A percentile compares a stretch with the other conserved stretches of the same genome.
Evolutionary conservation across 2,329 filamentous ascomycete genomes (phyloP).

Genomic region (Fusarium setosum): DNA sequence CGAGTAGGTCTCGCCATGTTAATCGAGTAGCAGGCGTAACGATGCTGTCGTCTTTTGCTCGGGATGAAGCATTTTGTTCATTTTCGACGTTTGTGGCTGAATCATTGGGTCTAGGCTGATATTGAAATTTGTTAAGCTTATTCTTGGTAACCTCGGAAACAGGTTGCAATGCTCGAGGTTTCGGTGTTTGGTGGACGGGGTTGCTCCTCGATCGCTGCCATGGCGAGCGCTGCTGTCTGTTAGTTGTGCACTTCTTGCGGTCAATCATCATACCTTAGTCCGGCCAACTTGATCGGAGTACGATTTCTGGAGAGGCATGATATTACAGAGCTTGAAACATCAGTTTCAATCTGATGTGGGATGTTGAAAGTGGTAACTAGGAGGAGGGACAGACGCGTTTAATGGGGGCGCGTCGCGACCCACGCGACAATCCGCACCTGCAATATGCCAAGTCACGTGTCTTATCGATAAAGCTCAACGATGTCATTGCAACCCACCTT

Average conservation of each 20-base stretch:
- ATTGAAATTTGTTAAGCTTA: slow-evolving; percentile 69
- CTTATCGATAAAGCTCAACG: slow-evolving; percentile 45
- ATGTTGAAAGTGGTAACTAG: slow-evolving; percentile 9
- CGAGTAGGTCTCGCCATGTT: slow-evolving; percentile 69
- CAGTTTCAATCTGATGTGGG: slow-evolving; percentile 20
- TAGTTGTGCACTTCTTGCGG: slow-evolving; percentile 11
- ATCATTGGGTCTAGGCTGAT: slow-evolving; percentile 43
- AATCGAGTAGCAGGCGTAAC: slow-evolving; percentile 64
- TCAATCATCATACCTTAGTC: slow-evolving; percentile 45
- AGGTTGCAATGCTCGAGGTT: slow-evolving; percentile 55
- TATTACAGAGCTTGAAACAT: slow-evolving; percentile 33
- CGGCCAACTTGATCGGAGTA: slow-evolving; percentile 51
- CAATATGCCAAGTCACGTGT: slow-evolving; percentile 40
- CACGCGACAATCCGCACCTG: slow-evolving; percentile 23
- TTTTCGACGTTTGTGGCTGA: slow-evolving; percentile 23
- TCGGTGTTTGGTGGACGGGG: slow-evolving; percentile 53
- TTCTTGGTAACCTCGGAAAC: slow-evolving; percentile 70
- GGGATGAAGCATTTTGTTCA: slow-evolving; percentile 7
- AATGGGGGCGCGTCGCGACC: slow-evolving; percentile 42
- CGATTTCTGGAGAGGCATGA: slow-evolving; percentile 56
- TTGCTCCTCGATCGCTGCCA: slow-evolving; percentile 68
- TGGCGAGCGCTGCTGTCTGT: slow-evolving; percentile 52
- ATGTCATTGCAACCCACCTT: slow-evolving; percentile 37
- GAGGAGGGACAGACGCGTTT: slow-evolving; percentile 42
- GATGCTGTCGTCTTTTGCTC: slow-evolving; percentile 36